Evolutionary conservation across 345 rosid genomes (phyloP).

Genomic region (Eucalyptus erythrocorys): DNA sequence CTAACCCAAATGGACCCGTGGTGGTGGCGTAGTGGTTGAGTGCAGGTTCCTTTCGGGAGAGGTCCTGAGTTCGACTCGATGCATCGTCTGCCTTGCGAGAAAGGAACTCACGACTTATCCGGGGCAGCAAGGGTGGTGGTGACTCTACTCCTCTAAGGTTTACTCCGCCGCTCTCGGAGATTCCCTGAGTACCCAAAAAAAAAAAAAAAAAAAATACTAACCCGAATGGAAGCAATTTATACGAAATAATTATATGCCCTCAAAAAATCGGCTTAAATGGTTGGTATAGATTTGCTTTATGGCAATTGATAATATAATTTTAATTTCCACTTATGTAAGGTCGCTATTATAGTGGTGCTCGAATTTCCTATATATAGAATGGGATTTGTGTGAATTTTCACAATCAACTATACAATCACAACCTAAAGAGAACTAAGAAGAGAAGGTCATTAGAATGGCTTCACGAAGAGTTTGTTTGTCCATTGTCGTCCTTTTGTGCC

Average conservation of each 20-base stretch:
- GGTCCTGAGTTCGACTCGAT: no score
- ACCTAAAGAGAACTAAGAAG: not conserved
- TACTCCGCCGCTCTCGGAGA: no score
- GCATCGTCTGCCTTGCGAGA: no score
- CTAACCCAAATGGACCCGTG: not conserved
- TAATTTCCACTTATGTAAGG: not conserved
- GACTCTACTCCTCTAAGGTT: no score
- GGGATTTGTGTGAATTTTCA: no score
- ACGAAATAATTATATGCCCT: not conserved
- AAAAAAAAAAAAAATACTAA: no score
- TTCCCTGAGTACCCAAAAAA: no score
- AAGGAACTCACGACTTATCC: no score
- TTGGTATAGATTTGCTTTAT: not conserved
- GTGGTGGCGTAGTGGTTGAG: no score
- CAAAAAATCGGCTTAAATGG: not conserved
- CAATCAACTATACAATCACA: not conserved
- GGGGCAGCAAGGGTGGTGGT: no score
- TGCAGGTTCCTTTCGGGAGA: no score
- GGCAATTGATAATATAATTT: not conserved
- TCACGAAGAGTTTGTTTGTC: not conserved
- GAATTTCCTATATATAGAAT: no score
- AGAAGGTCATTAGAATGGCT: not conserved
- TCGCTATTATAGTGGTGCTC: not conserved
- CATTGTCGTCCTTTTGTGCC: not conserved
- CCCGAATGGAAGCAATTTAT: not conserved